phyloP scores from a whole-genome alignment of 495 filamentous ascomycete species.

The Astrothelium subdiscretum region DNA sequence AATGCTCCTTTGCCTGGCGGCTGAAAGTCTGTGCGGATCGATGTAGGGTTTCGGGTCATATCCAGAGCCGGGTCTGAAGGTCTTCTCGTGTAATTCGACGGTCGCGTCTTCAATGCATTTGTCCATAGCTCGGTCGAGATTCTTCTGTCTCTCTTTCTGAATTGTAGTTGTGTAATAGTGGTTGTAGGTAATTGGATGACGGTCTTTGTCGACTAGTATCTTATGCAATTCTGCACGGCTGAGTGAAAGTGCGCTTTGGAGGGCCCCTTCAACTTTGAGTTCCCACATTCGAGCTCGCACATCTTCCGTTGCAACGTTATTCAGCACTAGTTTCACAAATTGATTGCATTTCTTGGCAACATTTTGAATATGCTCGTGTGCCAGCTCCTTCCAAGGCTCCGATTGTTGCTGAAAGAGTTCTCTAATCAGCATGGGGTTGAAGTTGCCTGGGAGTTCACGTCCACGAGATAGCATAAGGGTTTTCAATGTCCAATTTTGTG shows the following conservation, averaged over 20 bases:
- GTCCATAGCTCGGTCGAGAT: neutral
- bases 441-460: slow-evolving; percentile 41
- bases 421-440: slow-evolving; percentile 40
- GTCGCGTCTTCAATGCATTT: neutral
- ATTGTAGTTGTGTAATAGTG: slow-evolving; percentile 13
- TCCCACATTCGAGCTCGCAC: slow-evolving; percentile 6
- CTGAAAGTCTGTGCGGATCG: neutral
- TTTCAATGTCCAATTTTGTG: slow-evolving; percentile 5
- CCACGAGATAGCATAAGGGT: slow-evolving; percentile 26
- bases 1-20: neutral
- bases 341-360: slow-evolving; percentile 13
- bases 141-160: slow-evolving; percentile 2
- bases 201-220: slow-evolving; percentile 6
- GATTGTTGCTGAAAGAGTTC: slow-evolving; percentile 15
- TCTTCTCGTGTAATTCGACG: neutral
- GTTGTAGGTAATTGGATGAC: slow-evolving; percentile 9
- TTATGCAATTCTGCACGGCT: slow-evolving; percentile 2
- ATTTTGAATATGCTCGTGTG: slow-evolving; percentile 15
- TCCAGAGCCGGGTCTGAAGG: neutral
- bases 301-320: slow-evolving; percentile 8
- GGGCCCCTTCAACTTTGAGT: slow-evolving; percentile 6
- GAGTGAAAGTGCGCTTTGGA: slow-evolving; percentile 3
- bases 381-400: slow-evolving; percentile 19
- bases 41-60: neutral
- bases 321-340: slow-evolving; percentile 13